Conservation (phyloP, 306 rosid species). For the Lithocarpus polystachyus region DNA sequence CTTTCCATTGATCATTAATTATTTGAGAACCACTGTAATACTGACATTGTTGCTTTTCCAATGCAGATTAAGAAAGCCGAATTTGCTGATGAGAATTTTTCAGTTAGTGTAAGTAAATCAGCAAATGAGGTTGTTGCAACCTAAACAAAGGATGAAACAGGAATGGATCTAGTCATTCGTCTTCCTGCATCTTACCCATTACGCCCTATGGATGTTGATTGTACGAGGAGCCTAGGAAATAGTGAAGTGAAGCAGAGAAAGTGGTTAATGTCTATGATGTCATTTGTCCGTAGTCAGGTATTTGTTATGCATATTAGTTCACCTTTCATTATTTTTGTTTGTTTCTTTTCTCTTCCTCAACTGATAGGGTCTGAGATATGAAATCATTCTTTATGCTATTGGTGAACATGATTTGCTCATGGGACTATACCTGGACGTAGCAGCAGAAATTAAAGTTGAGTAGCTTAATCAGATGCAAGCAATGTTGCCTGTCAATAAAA, state of each 20-base stretch:
- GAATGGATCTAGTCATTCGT: slow-evolving; percentile 91
- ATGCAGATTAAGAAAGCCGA: slow-evolving; percentile 86
- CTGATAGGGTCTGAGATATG: not conserved
- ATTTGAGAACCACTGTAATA: not conserved
- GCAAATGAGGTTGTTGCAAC: slow-evolving; percentile 97
- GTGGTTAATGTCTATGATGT: slow-evolving; percentile 94
- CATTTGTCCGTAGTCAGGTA: slow-evolving; percentile 95
- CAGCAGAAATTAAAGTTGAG: not conserved
- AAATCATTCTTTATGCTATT: not conserved
- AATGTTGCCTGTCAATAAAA: not conserved
- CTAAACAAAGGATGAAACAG: slow-evolving; percentile 93
- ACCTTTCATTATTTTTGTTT: slow-evolving; percentile 4
- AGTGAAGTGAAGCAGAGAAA: slow-evolving; percentile 89
- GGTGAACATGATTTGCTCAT: not conserved
- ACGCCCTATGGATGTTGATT: slow-evolving; percentile 86
- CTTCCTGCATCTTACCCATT: slow-evolving; percentile 93
- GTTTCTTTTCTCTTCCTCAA: slow-evolving; percentile 1
- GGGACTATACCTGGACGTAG: not conserved
- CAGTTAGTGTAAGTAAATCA: slow-evolving; percentile 85
- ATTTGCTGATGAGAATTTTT: slow-evolving; percentile 76
- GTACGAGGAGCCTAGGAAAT: slow-evolving; percentile 85
- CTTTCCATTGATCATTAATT: not conserved
- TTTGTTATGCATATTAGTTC: slow-evolving; percentile 7
- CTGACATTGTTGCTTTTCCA: slow-evolving; percentile 19
- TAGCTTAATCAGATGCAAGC: not conserved